Evolutionary conservation across 2,329 filamentous ascomycete species (phyloP).

Genomic region (Verruconis gallopava): DNA sequence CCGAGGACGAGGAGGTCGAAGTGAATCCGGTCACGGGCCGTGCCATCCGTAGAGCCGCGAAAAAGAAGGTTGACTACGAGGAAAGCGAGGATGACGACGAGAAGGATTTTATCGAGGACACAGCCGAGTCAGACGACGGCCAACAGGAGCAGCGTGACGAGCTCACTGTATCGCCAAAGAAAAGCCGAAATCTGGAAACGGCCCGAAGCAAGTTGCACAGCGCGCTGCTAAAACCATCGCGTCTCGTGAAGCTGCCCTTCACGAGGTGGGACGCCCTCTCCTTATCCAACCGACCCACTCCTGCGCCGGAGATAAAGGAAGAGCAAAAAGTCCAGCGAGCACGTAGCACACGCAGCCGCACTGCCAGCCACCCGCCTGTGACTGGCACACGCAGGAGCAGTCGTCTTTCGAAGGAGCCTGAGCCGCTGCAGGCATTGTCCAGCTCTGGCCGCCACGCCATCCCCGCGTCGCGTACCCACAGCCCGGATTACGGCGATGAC

Average conservation of each 20-base stretch:
- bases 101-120: conserved; percentile 16
- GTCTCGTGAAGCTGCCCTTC: conserved; percentile 7
- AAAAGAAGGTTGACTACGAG: conserved; percentile 43
- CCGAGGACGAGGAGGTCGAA: conserved; percentile 9
- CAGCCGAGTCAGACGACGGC: conserved; percentile 15
- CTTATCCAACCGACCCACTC: neutral
- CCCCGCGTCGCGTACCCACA: conserved; percentile 40
- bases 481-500: conserved; percentile 32
- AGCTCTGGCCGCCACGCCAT: conserved; percentile 46
- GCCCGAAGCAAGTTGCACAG: neutral
- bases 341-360: conserved; percentile 18
- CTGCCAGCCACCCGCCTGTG: conserved; percentile 13
- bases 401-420: conserved; percentile 45
- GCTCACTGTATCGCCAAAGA: conserved; percentile 2
- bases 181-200: neutral
- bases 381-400: conserved; percentile 39
- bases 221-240: neutral
- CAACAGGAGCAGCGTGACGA: neutral
- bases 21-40: conserved; percentile 40
- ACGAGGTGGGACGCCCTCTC: neutral
- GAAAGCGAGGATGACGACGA: conserved; percentile 35
- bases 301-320: neutral
- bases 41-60: conserved; percentile 41
- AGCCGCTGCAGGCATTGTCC: conserved; percentile 43
- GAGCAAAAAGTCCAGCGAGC: conserved; percentile 17